Evolutionary conservation across 352 stramenopile genomes (phyloP).

Genomic region (Pythium grandisporangium): DNA sequence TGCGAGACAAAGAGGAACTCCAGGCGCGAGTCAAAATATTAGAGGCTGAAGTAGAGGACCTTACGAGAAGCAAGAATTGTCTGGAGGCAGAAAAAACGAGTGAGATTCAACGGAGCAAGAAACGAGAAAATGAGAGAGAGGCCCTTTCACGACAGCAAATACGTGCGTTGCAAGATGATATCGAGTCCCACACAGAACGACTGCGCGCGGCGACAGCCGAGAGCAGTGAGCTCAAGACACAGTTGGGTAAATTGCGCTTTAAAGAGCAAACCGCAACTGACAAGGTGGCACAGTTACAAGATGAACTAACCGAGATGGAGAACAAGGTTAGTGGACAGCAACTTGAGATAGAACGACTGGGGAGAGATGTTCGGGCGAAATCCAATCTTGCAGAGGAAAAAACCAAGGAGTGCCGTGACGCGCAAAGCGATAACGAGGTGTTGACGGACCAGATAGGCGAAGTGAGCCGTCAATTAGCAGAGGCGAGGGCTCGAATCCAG

Average conservation of each 20-base stretch:
- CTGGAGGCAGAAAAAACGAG: slow-evolving; percentile 19
- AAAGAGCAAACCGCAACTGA: slow-evolving; percentile 27
- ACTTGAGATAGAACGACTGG: slow-evolving; percentile 9
- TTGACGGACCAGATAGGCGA: slow-evolving; percentile 20
- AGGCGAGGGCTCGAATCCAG: slow-evolving; percentile 4
- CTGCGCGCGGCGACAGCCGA: slow-evolving; percentile 13
- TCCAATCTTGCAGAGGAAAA: slow-evolving; percentile 15
- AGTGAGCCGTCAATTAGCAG: slow-evolving; percentile 7
- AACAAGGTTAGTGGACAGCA: slow-evolving; percentile 8
- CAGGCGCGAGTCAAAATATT: slow-evolving; percentile 13
- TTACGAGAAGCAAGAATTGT: slow-evolving; percentile 13
- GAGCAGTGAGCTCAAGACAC: slow-evolving; percentile 17
- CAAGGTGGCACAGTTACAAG: slow-evolving; percentile 16
- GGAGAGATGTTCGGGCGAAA: slow-evolving; percentile 11
- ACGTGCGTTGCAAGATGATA: slow-evolving; percentile 17
- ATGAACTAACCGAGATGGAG: slow-evolving; percentile 20
- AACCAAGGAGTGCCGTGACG: slow-evolving; percentile 9
- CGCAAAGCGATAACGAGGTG: slow-evolving; percentile 15
- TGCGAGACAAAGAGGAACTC: slow-evolving; percentile 30
- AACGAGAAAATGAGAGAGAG: slow-evolving; percentile 26
- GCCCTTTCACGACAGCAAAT: slow-evolving; percentile 16
- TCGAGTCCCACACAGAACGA: slow-evolving; percentile 18
- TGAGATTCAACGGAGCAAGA: slow-evolving; percentile 13
- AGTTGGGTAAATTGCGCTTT: slow-evolving; percentile 26
- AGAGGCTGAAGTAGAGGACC: slow-evolving; percentile 22